Evolutionary conservation across 345 rosid genomes (phyloP), one percentile per base, ranked within the genome.

Genomic region (Salix viminalis): DNA sequence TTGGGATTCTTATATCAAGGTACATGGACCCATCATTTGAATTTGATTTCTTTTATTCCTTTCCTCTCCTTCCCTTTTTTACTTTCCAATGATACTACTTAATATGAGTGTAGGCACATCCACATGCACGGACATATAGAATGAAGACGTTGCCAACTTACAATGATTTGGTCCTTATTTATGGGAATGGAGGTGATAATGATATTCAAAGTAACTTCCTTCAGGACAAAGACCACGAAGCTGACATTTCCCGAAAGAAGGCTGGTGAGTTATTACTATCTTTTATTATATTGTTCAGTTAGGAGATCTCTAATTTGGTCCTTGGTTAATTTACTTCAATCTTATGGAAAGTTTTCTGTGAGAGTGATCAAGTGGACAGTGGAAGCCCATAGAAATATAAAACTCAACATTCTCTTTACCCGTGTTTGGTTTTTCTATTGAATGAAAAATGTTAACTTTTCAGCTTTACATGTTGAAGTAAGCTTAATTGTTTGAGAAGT

Each of bases 1-100:
- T 83, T 92, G 97, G 98, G 90, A 91, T 83, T 70, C 88, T 75
- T 88, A 90, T 80, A 84, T 85, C 76, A 94, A 90, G 94, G 98
- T 87, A 83, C 2, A 2, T 19, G 61, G 41, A 75, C 30, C 26
- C 64, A 77, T 75, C 60, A 67, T 60, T 36, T 64, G 50, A 42
- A 32, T 23, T 36, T 48, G 74, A 2, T 75, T 70, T 6, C 18
- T 34, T 75, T 44, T 60, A 23, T 34, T 70, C 21, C 46, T n/a
- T 70, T 67, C 42, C 50, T 8, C 26, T 44, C 73, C 37, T 71
- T 65, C 23, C 34, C 24, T 42, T 62, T 73, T 75, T 66, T 34
- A 34, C 74, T 19, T 72, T 65, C 77, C 70, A 80, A 52, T 71
- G 44, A 75, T 30, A 11, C 14, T 42, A 30, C 74, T 54, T 67